Conservation (phyloP, 768 basidiomycete species). For the Psilocybe sp. region DNA sequence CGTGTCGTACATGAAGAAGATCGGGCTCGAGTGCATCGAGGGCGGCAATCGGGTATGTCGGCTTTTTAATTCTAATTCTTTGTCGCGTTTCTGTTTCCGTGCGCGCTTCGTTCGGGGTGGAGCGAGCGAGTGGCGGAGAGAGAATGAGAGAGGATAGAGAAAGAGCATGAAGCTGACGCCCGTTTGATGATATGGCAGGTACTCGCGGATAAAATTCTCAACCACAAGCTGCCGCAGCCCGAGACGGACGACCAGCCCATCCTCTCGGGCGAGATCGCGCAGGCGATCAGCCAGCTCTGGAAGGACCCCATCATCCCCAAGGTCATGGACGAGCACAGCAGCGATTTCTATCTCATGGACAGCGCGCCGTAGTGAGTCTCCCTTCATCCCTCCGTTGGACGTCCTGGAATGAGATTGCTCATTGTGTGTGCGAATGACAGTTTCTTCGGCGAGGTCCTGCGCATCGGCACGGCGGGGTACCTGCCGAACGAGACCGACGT, state of each 20-base stretch:
- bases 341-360: conserved; percentile 93
- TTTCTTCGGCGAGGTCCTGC: conserved; percentile 83
- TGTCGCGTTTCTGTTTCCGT: no score
- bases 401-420: no score
- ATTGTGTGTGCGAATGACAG: no score
- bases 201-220: conserved; percentile 60
- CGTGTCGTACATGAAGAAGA: conserved; percentile 82
- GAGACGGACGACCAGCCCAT: conserved; percentile 23
- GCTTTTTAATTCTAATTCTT: not conserved
- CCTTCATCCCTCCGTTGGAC: not conserved
- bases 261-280: conserved; percentile 63
- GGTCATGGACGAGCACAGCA: conserved; percentile 54
- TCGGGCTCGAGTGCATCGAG: conserved; percentile 73
- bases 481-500: conserved; percentile 86
- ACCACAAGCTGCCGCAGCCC: conserved; percentile 47
- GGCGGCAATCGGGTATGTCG: conserved; percentile 58
- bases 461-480: conserved; percentile 81
- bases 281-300: conserved; percentile 68
- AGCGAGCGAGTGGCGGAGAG: no score
- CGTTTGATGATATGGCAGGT: no score
- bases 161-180: no score
- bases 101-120: no score
- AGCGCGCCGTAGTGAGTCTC: conserved; percentile 79
- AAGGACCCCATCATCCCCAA: conserved; percentile 61
- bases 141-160: no score